Base-by-base conservation (phyloP, 495 filamentous ascomycete species). In the Tuber indicum region DNA sequence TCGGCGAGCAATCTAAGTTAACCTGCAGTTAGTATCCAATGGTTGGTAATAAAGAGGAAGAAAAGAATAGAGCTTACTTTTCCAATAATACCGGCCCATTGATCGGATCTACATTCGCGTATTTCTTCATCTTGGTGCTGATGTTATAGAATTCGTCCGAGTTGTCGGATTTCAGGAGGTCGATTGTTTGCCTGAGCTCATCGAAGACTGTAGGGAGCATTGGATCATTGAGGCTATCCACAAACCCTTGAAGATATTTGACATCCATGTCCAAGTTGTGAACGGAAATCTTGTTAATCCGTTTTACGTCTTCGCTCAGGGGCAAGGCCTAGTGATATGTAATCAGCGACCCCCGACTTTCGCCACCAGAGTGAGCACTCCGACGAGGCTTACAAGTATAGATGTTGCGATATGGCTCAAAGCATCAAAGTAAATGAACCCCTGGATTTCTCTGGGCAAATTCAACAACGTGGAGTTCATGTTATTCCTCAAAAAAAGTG, bases 101-200 rank as follows among this genome's bases (percentile, higher is more conserved):
- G 85, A 93, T 86, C 49, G 91, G 90, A 85, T 98, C 92, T 26
- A 98, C 95, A 71, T 91, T 90, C 6, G 92, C 91, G 82, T 96
- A 98, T 84, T 97, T 95, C 87, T 91, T 92, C 84, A 95, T 97
- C 62, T 93, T 84, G 0, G 88, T 92, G 1, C 90, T 90, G 58
- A 92, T 89, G 82, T 98, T 94, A 83, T 94, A 98, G 83, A 94
- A 98, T 83, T 96, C 93, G 79, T 97, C 93, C 19, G 92, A 89
- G 78, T 93, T 95, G 17, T 97, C 93, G 2, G 90, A 89, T 81
- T 91, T 90, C 88, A 98, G 92, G 73, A 98, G 87, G 75, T 89
- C 85, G 62, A 94, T 90, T 1, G 94, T 97, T 86, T 98, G 94
- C 77, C 92, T 90, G 36, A 98, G 86, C 84, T 97, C 94, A 81